Conservation (phyloP, 768 basidiomycete genomes). For the Tylopilus subfusipes region DNA sequence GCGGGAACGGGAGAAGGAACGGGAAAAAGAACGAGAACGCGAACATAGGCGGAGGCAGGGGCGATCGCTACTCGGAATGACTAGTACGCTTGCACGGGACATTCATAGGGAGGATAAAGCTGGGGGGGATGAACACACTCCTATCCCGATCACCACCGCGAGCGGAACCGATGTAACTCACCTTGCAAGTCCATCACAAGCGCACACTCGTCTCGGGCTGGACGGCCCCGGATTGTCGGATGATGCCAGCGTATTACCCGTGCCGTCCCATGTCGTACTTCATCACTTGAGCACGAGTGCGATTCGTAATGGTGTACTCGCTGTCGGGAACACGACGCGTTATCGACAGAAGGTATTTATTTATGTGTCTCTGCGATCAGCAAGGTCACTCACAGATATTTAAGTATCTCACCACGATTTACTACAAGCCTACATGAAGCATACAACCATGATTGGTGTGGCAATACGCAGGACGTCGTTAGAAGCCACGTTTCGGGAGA, state of each 20-base stretch:
- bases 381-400: constrained; percentile 16
- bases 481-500: constrained; percentile 19
- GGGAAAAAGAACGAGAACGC: constrained; percentile 34
- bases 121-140: constrained; percentile 20
- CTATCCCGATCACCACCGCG: constrained; percentile 37
- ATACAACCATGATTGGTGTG: constrained; percentile 7
- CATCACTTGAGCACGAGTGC: constrained; percentile 95
- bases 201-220: constrained; percentile 32
- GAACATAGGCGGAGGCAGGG: constrained; percentile 31
- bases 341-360: constrained; percentile 83
- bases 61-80: constrained; percentile 35
- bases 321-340: constrained; percentile 87
- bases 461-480: constrained; percentile 26
- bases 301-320: constrained; percentile 88
- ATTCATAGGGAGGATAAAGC: constrained; percentile 22
- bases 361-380: constrained; percentile 2
- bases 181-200: constrained; percentile 20
- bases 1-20: constrained; percentile 36
- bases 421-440: constrained; percentile 64
- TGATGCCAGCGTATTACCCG: constrained; percentile 86
- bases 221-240: constrained; percentile 58
- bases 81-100: constrained; percentile 32
- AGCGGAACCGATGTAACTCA: constrained; percentile 39
- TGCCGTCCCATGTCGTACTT: constrained; percentile 90
- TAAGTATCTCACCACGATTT: constrained; percentile 83